A percentile compares a stretch with the other conserved stretches of the same genome.
phyloP scores from a whole-genome alignment of 2,329 filamentous ascomycete species.

The Lasiodiplodia sp. region DNA sequence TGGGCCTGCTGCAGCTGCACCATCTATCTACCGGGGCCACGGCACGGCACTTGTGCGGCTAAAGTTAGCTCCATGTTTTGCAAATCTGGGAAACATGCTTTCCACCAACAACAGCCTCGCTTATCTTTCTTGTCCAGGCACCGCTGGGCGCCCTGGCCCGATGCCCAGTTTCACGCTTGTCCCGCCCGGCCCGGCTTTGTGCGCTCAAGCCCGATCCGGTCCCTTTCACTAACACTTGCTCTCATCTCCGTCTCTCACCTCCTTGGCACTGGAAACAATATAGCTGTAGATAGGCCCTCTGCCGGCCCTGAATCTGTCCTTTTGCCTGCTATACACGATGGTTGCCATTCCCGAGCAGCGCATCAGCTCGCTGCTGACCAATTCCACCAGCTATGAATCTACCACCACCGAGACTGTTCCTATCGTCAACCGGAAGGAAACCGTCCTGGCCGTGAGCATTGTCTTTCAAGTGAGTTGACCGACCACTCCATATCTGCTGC shows the following conservation, averaged over 20 bases:
- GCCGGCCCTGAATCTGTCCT: background rate
- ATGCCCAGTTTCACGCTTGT: slow-evolving; percentile 23
- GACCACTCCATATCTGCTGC: no score
- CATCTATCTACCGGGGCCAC: background rate
- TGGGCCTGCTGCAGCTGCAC: no score
- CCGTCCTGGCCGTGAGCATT: slow-evolving; percentile 21
- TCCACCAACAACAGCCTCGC: slow-evolving; percentile 1
- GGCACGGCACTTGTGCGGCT: no score
- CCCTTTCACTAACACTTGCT: background rate
- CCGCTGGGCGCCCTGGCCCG: slow-evolving; percentile 5
- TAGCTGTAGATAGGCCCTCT: background rate
- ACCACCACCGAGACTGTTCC: background rate
- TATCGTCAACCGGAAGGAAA: slow-evolving; percentile 13
- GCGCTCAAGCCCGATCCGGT: background rate
- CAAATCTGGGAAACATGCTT: background rate
- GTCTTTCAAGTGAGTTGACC: slow-evolving; percentile 5
- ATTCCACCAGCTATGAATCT: background rate
- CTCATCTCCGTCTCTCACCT: slow-evolving; percentile 8
- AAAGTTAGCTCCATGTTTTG: background rate
- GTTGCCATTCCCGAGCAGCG: slow-evolving; percentile 1
- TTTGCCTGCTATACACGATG: slow-evolving; percentile 10
- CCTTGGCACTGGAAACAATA: slow-evolving; percentile 1
- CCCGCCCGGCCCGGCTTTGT: background rate
- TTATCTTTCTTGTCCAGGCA: slow-evolving; percentile 6
- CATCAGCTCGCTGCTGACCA: background rate